A percentile compares a stretch with the other conserved stretches of the same genome.
Conservation (phyloP, 164 flowering plant genomes). For the Platanus orientalis region DNA sequence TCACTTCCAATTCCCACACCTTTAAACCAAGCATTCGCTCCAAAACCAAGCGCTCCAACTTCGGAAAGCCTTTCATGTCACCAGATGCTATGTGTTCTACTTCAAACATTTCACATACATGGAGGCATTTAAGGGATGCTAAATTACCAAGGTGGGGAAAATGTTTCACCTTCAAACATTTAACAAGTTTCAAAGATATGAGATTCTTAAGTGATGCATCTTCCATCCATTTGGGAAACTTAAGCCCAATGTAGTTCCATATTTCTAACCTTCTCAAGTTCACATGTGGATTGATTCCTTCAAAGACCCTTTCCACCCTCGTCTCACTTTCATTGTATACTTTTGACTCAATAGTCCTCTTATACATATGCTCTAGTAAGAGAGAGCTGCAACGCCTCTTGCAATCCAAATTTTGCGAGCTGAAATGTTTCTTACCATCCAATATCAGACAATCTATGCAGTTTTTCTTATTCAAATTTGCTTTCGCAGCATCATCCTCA, state of each 20-base stretch:
- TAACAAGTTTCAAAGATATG: not conserved
- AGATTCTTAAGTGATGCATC: not conserved
- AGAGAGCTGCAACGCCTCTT: not conserved
- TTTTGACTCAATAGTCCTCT: not conserved
- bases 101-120: not conserved
- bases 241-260: not conserved
- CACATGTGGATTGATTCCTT: not conserved
- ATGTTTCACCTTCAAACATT: not conserved
- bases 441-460: not conserved
- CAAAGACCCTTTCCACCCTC: not conserved
- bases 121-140: not conserved
- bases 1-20: not conserved
- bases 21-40: not conserved
- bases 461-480: not conserved
- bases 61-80: no score
- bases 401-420: not conserved
- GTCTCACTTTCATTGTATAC: not conserved
- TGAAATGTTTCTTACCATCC: not conserved
- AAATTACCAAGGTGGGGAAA: slow-evolving; percentile 3
- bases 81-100: not conserved
- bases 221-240: slow-evolving; percentile 3
- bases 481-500: not conserved
- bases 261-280: not conserved
- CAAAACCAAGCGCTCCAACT: not conserved
- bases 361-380: not conserved